Base-by-base conservation (phyloP, 768 basidiomycete genomes). In the Sporobolomyces pararoseus region DNA sequence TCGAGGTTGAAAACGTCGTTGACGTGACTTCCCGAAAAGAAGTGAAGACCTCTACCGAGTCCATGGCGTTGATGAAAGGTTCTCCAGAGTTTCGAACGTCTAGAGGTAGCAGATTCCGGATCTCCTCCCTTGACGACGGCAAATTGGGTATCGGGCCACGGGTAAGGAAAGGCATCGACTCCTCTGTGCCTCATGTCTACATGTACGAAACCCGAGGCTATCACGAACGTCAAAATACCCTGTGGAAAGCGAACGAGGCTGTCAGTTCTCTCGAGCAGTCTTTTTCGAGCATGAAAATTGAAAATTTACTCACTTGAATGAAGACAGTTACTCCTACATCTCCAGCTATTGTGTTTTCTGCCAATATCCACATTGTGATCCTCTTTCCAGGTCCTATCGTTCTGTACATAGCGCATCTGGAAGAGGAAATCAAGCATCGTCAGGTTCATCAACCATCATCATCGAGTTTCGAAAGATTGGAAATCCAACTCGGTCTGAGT, bases 201-300 rank as follows among this genome's bases (percentile, higher is more conserved):
- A 46, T 75, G 75, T 4, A 75, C 75, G 69, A 75, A 65, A 9
- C 58, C 66, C 0, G 63, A 66, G 3, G 71, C 66, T 37, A 75
- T 73, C 32, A 75, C 54, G 51, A 75, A 75, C 6, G 75, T 73
- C 7, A 75, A 55, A 29, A 71, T 73, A n/a, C 75, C 75, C 62
- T 71, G 68, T 9, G 21, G 9, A 31, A 7, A 51, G 12, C 25
- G n/a, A n/a, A n/a, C n/a, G n/a, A n/a, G n/a, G n/a, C n/a, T n/a
- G n/a, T n/a, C n/a, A n/a, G n/a, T n/a, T n/a, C n/a, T n/a, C n/a
- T n/a, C n/a, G n/a, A n/a, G n/a, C n/a, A n/a, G n/a, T n/a, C n/a
- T n/a, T n/a, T n/a, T n/a, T n/a, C n/a, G n/a, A n/a, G n/a, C n/a
- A n/a, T n/a, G n/a, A 29, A 39, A 17, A 35, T 6, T 10, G 61